Conservation (phyloP, 179 eudicot species). For the Monotropa hypopitys region DNA sequence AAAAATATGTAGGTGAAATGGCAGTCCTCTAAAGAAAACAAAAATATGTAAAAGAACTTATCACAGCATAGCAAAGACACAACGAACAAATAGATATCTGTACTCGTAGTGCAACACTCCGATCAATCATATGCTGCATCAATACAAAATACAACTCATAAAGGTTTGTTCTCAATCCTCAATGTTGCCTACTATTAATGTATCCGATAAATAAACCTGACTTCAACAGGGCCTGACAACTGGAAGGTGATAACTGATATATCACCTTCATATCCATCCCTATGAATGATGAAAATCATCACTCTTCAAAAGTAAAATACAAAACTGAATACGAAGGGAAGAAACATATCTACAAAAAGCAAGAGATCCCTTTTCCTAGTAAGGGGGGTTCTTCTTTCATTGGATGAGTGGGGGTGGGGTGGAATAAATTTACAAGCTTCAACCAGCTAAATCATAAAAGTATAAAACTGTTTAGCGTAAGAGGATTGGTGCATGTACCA, state of each 20-base stretch:
- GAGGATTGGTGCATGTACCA: not conserved
- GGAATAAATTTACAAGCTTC: not conserved
- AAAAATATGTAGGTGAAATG: not conserved
- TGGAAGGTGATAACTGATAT: not conserved
- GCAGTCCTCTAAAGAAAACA: not conserved
- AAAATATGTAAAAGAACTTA: not conserved
- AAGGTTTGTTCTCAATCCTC: no score
- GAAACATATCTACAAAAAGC: not conserved
- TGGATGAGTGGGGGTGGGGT: not conserved
- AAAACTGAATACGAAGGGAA: not conserved
- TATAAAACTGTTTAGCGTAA: not conserved
- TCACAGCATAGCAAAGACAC: not conserved
- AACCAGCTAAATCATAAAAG: no score
- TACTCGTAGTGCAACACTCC: not conserved
- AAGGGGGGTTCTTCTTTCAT: not conserved
- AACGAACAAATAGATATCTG: not conserved
- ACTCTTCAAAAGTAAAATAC: not conserved
- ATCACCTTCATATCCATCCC: not conserved
- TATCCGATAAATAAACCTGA: not conserved
- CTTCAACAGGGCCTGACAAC: not conserved
- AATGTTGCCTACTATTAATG: no score
- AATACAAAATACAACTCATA: no score
- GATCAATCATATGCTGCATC: no score
- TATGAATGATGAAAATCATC: not conserved
- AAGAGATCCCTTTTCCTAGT: not conserved